Evolutionary conservation across 129 eudicot genomes (phyloP).

Genomic region (Deinandra increscens): DNA sequence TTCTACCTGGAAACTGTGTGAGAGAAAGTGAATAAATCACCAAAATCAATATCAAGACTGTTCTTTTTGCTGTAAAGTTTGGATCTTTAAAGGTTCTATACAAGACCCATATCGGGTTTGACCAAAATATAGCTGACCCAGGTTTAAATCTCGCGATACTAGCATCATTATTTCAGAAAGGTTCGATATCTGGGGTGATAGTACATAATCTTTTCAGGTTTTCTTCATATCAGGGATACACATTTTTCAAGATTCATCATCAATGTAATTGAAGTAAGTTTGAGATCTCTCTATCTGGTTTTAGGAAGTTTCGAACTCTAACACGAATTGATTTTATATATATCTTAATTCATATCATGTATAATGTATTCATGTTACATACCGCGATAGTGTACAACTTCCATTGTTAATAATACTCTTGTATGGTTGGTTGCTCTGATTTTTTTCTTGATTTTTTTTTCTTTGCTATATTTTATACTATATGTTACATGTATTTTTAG

Average conservation of each 20-base stretch:
- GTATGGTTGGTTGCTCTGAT: too few relatives aligned
- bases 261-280: slow-evolving; percentile 25
- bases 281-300: slow-evolving; percentile 17
- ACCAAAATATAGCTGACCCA: slow-evolving; percentile 24
- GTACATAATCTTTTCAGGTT: slow-evolving; percentile 40
- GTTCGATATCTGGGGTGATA: slow-evolving; percentile 47
- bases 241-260: slow-evolving; percentile 25
- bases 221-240: slow-evolving; percentile 31
- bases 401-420: too few relatives aligned
- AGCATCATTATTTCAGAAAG: slow-evolving; percentile 40
- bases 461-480: too few relatives aligned
- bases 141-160: not conserved
- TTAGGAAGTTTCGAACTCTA: slow-evolving; percentile 52
- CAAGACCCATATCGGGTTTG: slow-evolving; percentile 30
- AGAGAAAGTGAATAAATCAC: slow-evolving; percentile 64
- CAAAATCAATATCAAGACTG: slow-evolving; percentile 19
- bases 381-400: not conserved
- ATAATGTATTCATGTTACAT: too few relatives aligned
- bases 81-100: slow-evolving; percentile 39
- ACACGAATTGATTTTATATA: slow-evolving; percentile 36
- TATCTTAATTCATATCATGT: slow-evolving; percentile 21
- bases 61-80: slow-evolving; percentile 32
- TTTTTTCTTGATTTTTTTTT: too few relatives aligned
- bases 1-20: slow-evolving; percentile 75
- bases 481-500: too few relatives aligned